Conservation (phyloP, 306 rosid species). For the Rosa persica region DNA sequence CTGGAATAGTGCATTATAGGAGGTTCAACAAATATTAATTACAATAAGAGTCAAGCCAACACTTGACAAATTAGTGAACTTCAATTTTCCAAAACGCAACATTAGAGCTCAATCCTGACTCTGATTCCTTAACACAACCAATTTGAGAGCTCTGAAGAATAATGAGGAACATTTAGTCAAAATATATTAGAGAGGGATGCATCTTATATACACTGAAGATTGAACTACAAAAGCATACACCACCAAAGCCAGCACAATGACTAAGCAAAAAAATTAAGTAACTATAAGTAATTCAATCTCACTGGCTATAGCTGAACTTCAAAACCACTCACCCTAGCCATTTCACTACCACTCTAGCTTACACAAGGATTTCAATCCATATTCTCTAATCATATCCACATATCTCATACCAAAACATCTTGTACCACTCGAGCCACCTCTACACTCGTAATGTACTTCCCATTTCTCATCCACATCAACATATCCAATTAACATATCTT, state of each 20-base stretch:
- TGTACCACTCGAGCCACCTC: too few species aligned
- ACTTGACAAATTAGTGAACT: too few species aligned
- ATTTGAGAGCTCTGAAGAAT: neutral
- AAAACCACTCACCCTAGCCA: neutral
- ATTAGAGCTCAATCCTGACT: neutral
- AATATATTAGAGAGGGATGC: neutral
- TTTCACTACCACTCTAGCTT: neutral
- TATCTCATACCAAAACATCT: neutral
- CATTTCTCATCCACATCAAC: too few species aligned
- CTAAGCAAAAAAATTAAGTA: neutral
- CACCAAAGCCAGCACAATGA: neutral
- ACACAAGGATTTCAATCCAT: neutral
- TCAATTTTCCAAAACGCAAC: neutral
- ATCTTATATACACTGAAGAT: slow-evolving; percentile 3
- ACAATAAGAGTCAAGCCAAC: too few species aligned
- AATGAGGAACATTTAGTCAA: neutral
- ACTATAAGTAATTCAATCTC: neutral
- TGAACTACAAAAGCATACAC: neutral
- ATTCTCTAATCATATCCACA: neutral
- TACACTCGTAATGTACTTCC: too few species aligned
- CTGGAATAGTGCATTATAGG: too few species aligned
- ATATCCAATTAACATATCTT: too few species aligned
- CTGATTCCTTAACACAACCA: neutral
- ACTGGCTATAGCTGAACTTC: neutral
- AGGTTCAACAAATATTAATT: too few species aligned